Conservation (phyloP, 2,329 filamentous ascomycete genomes). For the Dactylellina leptospora region DNA sequence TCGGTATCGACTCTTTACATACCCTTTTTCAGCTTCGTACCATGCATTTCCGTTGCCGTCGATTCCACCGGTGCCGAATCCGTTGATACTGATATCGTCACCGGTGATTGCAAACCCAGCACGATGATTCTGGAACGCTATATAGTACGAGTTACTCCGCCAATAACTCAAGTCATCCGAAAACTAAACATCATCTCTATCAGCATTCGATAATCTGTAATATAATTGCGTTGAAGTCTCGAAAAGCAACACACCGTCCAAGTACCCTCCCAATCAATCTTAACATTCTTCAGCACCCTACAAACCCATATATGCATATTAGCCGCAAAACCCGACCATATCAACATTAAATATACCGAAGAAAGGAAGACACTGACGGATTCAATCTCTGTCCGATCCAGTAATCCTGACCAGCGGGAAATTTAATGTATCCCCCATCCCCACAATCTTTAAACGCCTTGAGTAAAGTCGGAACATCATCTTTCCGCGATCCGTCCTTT, state of each 20-base stretch:
- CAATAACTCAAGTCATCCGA: conserved; percentile 67
- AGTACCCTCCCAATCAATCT: conserved; percentile 66
- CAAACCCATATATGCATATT: neutral
- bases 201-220: neutral
- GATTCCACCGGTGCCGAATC: conserved; percentile 66
- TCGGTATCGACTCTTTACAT: neutral
- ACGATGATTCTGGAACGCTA: conserved; percentile 68
- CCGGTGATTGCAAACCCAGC: conserved; percentile 66
- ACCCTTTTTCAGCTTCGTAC: conserved; percentile 65
- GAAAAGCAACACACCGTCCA: conserved; percentile 62
- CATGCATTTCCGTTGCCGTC: conserved; percentile 67
- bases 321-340: neutral
- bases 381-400: conserved; percentile 66
- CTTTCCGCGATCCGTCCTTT: conserved; percentile 3
- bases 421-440: conserved; percentile 63
- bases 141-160: conserved; percentile 66
- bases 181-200: conserved; percentile 58
- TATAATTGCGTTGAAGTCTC: neutral
- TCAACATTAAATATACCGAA: neutral
- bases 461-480: conserved; percentile 22
- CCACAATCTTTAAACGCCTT: conserved; percentile 59
- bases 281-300: conserved; percentile 63
- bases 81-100: conserved; percentile 65
- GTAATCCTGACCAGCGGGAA: conserved; percentile 65
- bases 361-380: conserved; percentile 56